Percentiles rank a stretch among this genome's conserved stretches.
phyloP scores from a whole-genome alignment of 2,329 filamentous ascomycete genomes.

The Ustulina deusta region DNA sequence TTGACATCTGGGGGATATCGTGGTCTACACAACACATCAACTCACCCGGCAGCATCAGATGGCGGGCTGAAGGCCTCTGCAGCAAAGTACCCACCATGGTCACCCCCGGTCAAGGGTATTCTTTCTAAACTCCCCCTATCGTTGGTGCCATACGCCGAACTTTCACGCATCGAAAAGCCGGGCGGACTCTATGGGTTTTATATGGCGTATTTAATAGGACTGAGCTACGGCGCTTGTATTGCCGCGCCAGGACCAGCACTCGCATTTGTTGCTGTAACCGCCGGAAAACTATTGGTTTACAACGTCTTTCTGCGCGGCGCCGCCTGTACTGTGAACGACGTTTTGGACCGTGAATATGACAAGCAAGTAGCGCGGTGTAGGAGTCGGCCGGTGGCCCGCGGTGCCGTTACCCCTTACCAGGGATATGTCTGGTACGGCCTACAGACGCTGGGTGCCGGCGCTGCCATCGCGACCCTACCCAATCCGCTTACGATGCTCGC shows the following conservation, averaged over 20 bases:
- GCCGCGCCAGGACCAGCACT: constrained; percentile 19
- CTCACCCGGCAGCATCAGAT: neutral
- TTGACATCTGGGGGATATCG: neutral
- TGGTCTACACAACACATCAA: constrained; percentile 7
- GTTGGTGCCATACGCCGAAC: constrained; percentile 42
- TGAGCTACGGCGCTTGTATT: constrained; percentile 39
- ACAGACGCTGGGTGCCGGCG: constrained; percentile 51
- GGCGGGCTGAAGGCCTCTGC: neutral
- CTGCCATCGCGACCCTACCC: constrained; percentile 55
- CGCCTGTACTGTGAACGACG: constrained; percentile 67
- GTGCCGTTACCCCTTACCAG: constrained; percentile 54
- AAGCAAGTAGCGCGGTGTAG: constrained; percentile 63
- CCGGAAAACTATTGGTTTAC: constrained; percentile 35
- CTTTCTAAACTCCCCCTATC: constrained; percentile 36
- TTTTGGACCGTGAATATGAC: constrained; percentile 66
- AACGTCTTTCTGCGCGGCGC: constrained; percentile 61
- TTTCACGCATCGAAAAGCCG: constrained; percentile 43
- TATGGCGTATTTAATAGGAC: constrained; percentile 42
- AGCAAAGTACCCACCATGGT: constrained; percentile 31
- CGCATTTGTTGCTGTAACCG: constrained; percentile 18
- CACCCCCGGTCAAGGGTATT: constrained; percentile 36
- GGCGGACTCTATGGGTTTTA: constrained; percentile 44
- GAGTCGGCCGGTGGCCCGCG: constrained; percentile 63
- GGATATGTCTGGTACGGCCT: constrained; percentile 57
- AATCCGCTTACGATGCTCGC: constrained; percentile 56